phyloP scores from a whole-genome alignment of 495 filamentous ascomycete species.

The Penicillium macrosclerotiorum region DNA sequence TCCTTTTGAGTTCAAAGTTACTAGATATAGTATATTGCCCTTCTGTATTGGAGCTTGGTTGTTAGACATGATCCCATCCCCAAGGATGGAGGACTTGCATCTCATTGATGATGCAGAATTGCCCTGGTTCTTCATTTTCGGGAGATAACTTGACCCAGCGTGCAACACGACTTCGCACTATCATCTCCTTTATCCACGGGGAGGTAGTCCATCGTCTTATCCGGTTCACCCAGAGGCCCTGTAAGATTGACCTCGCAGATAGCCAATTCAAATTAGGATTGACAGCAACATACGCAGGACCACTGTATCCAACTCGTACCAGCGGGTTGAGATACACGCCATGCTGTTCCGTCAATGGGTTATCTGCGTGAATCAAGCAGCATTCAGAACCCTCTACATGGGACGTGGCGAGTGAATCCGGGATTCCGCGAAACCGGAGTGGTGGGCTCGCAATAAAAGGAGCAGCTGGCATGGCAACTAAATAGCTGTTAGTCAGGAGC shows the following conservation, averaged over 20 bases:
- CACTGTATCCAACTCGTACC: constrained; percentile 71
- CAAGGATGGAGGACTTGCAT: constrained; percentile 77
- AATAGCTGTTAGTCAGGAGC: constrained; percentile 4
- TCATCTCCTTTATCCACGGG: constrained; percentile 33
- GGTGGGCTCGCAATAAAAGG: constrained; percentile 52
- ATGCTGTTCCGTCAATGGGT: constrained; percentile 46
- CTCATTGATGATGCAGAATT: constrained; percentile 73
- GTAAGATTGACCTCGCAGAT: constrained; percentile 25
- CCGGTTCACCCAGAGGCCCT: constrained; percentile 59
- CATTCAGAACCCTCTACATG: constrained; percentile 82
- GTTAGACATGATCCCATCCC: constrained; percentile 73
- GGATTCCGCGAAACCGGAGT: constrained; percentile 67
- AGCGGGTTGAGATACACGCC: constrained; percentile 78
- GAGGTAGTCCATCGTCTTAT: constrained; percentile 48
- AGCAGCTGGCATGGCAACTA: constrained; percentile 54
- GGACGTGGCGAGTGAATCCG: constrained; percentile 61
- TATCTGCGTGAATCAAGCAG: constrained; percentile 80
- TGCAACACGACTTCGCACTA: constrained; percentile 38
- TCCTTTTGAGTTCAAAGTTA: no score
- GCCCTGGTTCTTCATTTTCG: constrained; percentile 51
- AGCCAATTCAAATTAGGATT: constrained; percentile 45
- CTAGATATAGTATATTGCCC: no score
- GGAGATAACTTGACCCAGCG: constrained; percentile 37
- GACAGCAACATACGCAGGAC: constrained; percentile 54
- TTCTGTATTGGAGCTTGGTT: no score